Percentiles rank a stretch among this genome's conserved stretches.
Evolutionary conservation across 768 basidiomycete species (phyloP).

Genomic region (Collybia mongolica): DNA sequence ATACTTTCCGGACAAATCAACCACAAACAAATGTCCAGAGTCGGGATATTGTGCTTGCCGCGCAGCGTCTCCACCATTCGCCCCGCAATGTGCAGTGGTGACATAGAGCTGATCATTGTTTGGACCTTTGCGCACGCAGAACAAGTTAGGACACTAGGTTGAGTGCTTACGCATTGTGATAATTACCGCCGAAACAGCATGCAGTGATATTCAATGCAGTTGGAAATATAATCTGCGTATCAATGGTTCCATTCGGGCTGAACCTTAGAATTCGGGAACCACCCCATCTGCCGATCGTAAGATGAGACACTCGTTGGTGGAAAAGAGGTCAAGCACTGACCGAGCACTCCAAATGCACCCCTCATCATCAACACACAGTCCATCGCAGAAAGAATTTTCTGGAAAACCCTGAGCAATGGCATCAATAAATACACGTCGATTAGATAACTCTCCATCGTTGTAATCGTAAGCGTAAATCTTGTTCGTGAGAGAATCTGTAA

Average conservation of each 20-base stretch:
- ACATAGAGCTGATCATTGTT: conserved; percentile 65
- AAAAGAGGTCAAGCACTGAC: conserved; percentile 22
- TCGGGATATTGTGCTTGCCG: conserved; percentile 50
- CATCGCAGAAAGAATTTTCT: conserved; percentile 57
- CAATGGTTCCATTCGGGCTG: conserved; percentile 48
- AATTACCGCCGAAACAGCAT: conserved; percentile 66
- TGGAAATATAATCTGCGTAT: conserved; percentile 58
- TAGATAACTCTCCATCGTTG: conserved; percentile 51
- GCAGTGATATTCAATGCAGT: conserved; percentile 64
- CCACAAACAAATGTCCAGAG: conserved; percentile 54
- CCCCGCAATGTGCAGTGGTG: conserved; percentile 61
- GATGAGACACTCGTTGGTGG: not conserved
- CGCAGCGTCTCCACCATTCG: conserved; percentile 50
- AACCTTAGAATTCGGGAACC: conserved; percentile 60
- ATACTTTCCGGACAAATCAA: conserved; percentile 44
- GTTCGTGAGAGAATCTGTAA: conserved; percentile 67
- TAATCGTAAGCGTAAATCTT: conserved; percentile 70
- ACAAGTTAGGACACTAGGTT: not conserved
- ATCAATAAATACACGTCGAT: conserved; percentile 58
- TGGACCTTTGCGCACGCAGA: conserved; percentile 36
- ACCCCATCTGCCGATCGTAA: conserved; percentile 49
- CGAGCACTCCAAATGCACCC: conserved; percentile 67
- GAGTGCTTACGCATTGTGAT: not conserved
- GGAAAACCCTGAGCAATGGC: conserved; percentile 51
- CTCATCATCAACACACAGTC: conserved; percentile 61